Conservation (phyloP, 768 basidiomycete species). For the Cystoderma amianthinum region DNA sequence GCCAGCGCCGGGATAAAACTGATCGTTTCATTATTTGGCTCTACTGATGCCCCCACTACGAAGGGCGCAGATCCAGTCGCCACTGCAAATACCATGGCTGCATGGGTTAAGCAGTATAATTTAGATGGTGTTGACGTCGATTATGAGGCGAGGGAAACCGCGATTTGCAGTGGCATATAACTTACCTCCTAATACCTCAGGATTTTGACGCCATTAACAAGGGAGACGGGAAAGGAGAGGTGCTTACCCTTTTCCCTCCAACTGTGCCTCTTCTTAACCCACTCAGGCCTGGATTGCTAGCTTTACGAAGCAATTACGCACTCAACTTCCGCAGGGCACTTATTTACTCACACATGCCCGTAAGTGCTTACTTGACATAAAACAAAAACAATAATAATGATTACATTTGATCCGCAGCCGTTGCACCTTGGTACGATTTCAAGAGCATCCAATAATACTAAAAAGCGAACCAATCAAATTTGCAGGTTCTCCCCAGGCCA, state of each 20-base stretch:
- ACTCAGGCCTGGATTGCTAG: slow-evolving; percentile 41
- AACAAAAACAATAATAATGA: too few relatives aligned
- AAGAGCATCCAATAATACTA: not conserved
- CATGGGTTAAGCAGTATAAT: slow-evolving; percentile 52
- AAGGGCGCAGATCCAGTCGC: slow-evolving; percentile 50
- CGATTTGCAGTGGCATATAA: slow-evolving; percentile 1
- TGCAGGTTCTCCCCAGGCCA: slow-evolving; percentile 33
- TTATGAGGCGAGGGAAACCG: slow-evolving; percentile 39
- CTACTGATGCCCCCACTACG: slow-evolving; percentile 50
- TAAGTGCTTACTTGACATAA: too few relatives aligned
- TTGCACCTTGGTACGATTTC: slow-evolving; percentile 35
- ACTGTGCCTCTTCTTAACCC: not conserved
- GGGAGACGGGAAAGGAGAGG: slow-evolving; percentile 46
- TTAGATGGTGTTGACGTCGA: slow-evolving; percentile 74
- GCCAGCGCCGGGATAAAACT: slow-evolving; percentile 53
- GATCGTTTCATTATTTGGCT: slow-evolving; percentile 56
- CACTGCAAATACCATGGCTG: slow-evolving; percentile 58
- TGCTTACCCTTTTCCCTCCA: slow-evolving; percentile 5
- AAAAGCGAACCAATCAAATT: not conserved
- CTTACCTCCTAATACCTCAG: slow-evolving; percentile 27
- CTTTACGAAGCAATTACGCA: slow-evolving; percentile 45
- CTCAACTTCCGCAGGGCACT: slow-evolving; percentile 36
- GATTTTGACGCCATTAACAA: slow-evolving; percentile 57
- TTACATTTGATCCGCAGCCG: slow-evolving; percentile 27
- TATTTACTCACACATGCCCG: slow-evolving; percentile 54